Base-by-base conservation (phyloP, 805 yeast genomes). In the Metschnikowia cubensis region DNA sequence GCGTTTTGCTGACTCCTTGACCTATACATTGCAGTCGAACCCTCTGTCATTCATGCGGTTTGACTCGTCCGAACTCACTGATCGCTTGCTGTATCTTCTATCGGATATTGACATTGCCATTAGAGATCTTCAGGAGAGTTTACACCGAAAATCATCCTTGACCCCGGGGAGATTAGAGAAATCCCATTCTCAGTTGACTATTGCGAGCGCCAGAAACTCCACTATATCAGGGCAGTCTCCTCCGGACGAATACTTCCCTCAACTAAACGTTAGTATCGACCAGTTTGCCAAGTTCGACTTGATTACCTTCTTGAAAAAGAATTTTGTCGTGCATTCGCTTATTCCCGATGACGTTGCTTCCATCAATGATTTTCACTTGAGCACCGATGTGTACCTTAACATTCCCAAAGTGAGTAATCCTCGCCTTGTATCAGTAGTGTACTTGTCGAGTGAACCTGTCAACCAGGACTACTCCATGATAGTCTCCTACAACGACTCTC, bases 21-120 rank as follows among this genome's bases (percentile, higher is more conserved):
- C 70, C 48, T 58, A 61, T 34, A 60, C 61, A 22, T 61, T 78
- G 29, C 65, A 75, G 37, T 61, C 68, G 7, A 76, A 79, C 50
- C 74, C 75, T 0, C 73, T 75, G 29, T 81, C 89, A 0, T 87
- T 88, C 58, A 75, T 81, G 22, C 74, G 81, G 55, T 68, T 82
- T 20, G 85, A 84, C 60, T 68, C 87, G 35, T 75, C 84, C 14
- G 78, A 80, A 13, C 73, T 82, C 35, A 83, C 88, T n/a, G 59
- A 80, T 15, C 86, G 82, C 38, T 47, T 57, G 42, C 55, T 49
- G 55, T 35, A 36, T 31, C 54, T 57, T 18, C 47, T 57, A 4
- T 47, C 49, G 1, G 52, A 44, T 22, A 50, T 56, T 2, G 59
- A 56, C 49, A 45, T 38, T 14, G 59, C 57, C 18, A 53, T 52